Evolutionary conservation across 768 basidiomycete species (phyloP).

Genomic region (Boletales sp.): DNA sequence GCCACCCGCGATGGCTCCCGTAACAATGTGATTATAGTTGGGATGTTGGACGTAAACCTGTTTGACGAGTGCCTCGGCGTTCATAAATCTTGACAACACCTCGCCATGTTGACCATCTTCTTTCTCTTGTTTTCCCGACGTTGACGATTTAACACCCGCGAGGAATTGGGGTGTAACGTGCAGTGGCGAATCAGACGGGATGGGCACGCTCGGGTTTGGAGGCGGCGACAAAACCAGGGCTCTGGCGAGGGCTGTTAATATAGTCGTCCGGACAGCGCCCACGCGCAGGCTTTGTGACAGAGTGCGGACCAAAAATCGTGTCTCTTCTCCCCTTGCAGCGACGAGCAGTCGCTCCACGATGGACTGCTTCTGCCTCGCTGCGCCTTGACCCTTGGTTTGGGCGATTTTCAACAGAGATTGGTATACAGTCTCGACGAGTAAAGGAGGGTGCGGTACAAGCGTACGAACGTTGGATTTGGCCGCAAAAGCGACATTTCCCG

Average conservation of each 20-base stretch:
- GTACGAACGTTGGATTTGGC: constrained; percentile 77
- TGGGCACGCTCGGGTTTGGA: constrained; percentile 16
- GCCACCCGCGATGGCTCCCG: constrained; percentile 56
- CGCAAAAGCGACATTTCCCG: constrained; percentile 84
- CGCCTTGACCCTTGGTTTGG: constrained; percentile 67
- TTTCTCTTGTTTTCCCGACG: constrained; percentile 24
- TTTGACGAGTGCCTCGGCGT: constrained; percentile 64
- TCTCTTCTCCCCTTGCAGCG: constrained; percentile 81
- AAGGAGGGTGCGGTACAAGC: constrained; percentile 65
- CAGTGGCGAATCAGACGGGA: constrained; percentile 22
- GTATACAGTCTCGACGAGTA: constrained; percentile 65
- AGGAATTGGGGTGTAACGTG: constrained; percentile 23
- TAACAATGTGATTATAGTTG: constrained; percentile 66
- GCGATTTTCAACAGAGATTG: constrained; percentile 64
- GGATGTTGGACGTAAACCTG: constrained; percentile 77
- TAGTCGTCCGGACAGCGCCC: constrained; percentile 81
- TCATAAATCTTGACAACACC: constrained; percentile 41
- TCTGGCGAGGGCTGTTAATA: constrained; percentile 76
- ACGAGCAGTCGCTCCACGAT: constrained; percentile 81
- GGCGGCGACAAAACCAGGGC: constrained; percentile 65
- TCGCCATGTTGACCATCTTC: constrained; percentile 32
- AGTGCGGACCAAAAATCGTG: constrained; percentile 75
- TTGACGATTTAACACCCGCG: constrained; percentile 15
- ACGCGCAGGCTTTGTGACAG: constrained; percentile 77
- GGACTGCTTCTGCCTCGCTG: constrained; percentile 70